phyloP scores from a whole-genome alignment of 106 monocot species.

The Agapanthus africanus region DNA sequence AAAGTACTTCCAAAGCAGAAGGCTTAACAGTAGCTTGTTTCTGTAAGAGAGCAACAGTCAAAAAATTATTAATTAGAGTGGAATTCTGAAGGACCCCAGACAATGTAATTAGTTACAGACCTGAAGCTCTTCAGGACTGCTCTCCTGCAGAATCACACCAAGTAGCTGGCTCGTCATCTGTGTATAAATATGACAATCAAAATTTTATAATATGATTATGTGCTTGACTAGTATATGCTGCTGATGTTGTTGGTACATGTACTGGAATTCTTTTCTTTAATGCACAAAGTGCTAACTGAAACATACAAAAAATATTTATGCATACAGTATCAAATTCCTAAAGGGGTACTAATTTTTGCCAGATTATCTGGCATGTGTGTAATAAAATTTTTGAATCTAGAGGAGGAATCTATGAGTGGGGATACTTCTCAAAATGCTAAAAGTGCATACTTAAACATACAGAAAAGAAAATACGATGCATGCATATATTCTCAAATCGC shows the following conservation, averaged over 20 bases:
- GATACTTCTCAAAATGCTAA: not conserved
- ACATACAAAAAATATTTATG: too few species aligned
- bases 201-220: not conserved
- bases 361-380: too few species aligned
- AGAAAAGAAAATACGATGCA: not conserved
- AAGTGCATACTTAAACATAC: not conserved
- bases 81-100: conserved; percentile 1
- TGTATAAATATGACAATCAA: not conserved
- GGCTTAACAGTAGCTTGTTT: conserved; percentile 74
- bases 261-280: too few species aligned
- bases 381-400: too few species aligned
- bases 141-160: conserved; percentile 83
- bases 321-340: too few species aligned
- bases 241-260: too few species aligned
- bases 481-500: not conserved
- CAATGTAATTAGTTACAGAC: conserved; percentile 23
- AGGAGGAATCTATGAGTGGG: too few species aligned
- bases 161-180: conserved; percentile 87
- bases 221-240: not conserved
- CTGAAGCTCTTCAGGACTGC: conserved; percentile 75
- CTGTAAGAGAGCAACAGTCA: conserved; percentile 34
- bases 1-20: conserved; percentile 58
- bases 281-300: too few species aligned
- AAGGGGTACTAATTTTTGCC: too few species aligned
- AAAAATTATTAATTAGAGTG: not conserved